These are phyloP conservation scores for Ophiostoma montium DNA, from an alignment of 2,329 filamentous ascomycete genomes.

Conservation along the genomic window DNA sequence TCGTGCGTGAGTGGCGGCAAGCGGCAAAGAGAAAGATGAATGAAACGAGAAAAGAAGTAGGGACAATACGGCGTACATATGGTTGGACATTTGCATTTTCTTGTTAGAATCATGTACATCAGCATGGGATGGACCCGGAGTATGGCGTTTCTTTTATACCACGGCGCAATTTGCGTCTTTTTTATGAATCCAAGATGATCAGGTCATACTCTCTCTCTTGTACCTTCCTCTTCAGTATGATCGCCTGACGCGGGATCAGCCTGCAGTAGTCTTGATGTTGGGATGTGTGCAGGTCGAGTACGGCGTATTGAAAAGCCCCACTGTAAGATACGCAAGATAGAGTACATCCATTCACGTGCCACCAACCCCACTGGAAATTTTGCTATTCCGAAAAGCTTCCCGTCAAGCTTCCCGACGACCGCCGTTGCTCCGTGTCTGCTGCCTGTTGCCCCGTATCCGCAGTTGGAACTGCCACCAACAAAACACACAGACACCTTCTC, in stretches of 20 bases:
- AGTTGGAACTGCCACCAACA: too few species aligned
- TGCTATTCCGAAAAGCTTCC: background rate
- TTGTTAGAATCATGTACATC: too few species aligned
- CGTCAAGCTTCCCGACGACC: background rate
- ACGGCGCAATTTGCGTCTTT: background rate
- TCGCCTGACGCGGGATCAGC: background rate
- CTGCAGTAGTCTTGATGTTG: background rate
- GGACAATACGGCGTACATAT: too few species aligned
- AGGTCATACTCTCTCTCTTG: background rate
- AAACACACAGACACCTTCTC: too few species aligned
- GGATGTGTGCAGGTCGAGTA: too few species aligned
- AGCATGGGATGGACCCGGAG: background rate
- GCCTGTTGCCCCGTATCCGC: background rate
- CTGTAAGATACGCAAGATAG: background rate
- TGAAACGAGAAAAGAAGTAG: background rate
- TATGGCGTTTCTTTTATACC: background rate
- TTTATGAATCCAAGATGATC: background rate
- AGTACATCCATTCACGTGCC: background rate
- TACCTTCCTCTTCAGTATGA: background rate
- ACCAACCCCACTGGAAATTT: constrained; percentile 1
- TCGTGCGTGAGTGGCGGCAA: constrained; percentile 4
- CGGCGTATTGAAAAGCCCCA: too few species aligned
- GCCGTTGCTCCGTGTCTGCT: background rate
- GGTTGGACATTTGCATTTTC: background rate
- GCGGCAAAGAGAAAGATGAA: background rate